Conservation (phyloP, 169 alveolate species). For the Amoebophrya sp. region DNA sequence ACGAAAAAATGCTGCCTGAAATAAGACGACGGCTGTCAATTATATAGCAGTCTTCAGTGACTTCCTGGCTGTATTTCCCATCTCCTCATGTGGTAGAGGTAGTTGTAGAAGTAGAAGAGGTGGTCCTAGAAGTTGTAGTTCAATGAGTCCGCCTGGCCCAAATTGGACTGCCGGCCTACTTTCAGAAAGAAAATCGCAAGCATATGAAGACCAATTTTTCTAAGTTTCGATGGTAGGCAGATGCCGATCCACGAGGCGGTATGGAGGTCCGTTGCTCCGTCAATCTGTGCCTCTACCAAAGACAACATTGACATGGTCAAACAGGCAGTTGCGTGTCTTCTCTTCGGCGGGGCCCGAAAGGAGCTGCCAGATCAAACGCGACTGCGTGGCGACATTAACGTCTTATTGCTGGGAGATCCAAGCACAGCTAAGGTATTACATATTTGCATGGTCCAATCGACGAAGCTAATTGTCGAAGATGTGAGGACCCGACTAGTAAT, state of each 20-base stretch:
- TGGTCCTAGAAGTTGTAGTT: too few relatives aligned
- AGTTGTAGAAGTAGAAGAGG: too few relatives aligned
- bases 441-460: background rate
- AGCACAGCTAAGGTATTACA: conserved; percentile 87
- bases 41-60: too few relatives aligned
- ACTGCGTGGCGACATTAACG: conserved; percentile 53
- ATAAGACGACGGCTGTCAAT: too few relatives aligned
- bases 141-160: too few relatives aligned
- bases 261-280: conserved; percentile 88
- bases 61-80: too few relatives aligned
- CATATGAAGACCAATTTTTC: too few relatives aligned
- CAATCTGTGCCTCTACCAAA: conserved; percentile 79
- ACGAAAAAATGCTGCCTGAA: too few relatives aligned
- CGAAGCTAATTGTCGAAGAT: background rate
- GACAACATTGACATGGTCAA: conserved; percentile 81
- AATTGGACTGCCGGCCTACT: too few relatives aligned
- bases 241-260: conserved; percentile 50
- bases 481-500: background rate
- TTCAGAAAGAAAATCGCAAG: too few relatives aligned
- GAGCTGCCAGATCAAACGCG: conserved; percentile 86
- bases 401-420: conserved; percentile 93
- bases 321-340: conserved; percentile 93
- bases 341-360: conserved; percentile 98
- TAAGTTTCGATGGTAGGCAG: background rate
- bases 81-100: too few relatives aligned